Evolutionary conservation across 371 early-diverging fungal species (phyloP).

Genomic region (Batrachochytrium dendrobatidis): DNA sequence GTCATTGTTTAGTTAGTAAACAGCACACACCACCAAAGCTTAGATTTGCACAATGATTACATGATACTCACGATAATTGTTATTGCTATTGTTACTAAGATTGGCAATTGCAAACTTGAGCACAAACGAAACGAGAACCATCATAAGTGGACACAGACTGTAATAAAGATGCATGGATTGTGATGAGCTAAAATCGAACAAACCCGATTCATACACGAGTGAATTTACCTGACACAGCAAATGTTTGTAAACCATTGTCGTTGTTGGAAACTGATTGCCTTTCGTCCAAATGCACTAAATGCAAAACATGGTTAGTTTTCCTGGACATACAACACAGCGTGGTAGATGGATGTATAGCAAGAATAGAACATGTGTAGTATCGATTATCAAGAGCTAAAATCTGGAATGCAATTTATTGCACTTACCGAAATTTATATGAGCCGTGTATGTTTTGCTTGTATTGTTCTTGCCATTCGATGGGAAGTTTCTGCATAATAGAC

Average conservation of each 20-base stretch:
- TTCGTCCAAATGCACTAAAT: slow-evolving; percentile 34
- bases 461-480: neutral
- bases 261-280: slow-evolving; percentile 53
- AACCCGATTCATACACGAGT: neutral
- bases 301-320: too few relatives aligned
- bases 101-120: neutral
- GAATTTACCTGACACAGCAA: slow-evolving; percentile 46
- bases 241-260: slow-evolving; percentile 56
- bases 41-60: too few relatives aligned
- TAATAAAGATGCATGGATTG: neutral
- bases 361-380: too few relatives aligned
- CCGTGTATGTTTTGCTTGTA: neutral
- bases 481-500: too few relatives aligned
- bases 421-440: neutral
- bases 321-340: too few relatives aligned
- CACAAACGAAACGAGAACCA: neutral
- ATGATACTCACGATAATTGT: too few relatives aligned
- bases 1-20: too few relatives aligned
- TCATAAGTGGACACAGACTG: neutral
- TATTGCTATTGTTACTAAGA: neutral
- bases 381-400: too few relatives aligned
- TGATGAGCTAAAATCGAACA: neutral
- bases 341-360: too few relatives aligned
- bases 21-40: too few relatives aligned
- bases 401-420: too few relatives aligned